Base-by-base conservation (phyloP, 2,329 filamentous ascomycete genomes). In the Diaporthe destruens region DNA sequence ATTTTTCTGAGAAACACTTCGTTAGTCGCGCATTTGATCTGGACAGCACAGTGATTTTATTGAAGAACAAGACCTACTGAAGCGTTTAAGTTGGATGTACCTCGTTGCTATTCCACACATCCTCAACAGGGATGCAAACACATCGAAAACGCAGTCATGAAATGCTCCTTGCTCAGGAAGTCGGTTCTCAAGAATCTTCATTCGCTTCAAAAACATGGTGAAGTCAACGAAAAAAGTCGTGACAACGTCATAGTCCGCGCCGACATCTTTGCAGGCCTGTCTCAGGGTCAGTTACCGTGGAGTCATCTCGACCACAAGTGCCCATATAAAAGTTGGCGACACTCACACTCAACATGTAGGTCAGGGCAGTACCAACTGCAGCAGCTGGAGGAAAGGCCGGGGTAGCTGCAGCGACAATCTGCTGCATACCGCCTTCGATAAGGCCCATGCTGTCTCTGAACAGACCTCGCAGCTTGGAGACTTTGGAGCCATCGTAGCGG, bases 71-170 rank as follows among this genome's bases (percentile, higher is more conserved):
- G 3, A 23, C 56, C 6, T 61, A 61, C 78, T 80, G 57, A 82
- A 81, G 9, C 80, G 77, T 23, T 80, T 78, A 1, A 80, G 76
- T 34, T 82, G 76, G 65, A 80, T 80, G 29, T 81, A 81, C 74
- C 81, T 80, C 59, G 79, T 80, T 0, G 81, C 79, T 66, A 81
- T 78, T 8, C 77, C 78, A 36, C 80, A 81, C 71, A 83, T 76
- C 8, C 74, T 76, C 20, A 82, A 72, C 56, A 82, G 76, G 0
- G 81, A 79, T 1, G 77, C 78, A 63, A 84, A 84, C 0, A 83
- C 82, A 12, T 81, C 79, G 77, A 82, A 81, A 3, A 84, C 69
- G 42, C 79, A 81, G 36, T 78, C 80, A 61, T 80, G 77, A 51
- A 82, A 82, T 0, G 78, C 78, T 23, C 75, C 78, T 39, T 76